Conservation (phyloP, 352 stramenopile genomes). For the Peronospora destructor region DNA sequence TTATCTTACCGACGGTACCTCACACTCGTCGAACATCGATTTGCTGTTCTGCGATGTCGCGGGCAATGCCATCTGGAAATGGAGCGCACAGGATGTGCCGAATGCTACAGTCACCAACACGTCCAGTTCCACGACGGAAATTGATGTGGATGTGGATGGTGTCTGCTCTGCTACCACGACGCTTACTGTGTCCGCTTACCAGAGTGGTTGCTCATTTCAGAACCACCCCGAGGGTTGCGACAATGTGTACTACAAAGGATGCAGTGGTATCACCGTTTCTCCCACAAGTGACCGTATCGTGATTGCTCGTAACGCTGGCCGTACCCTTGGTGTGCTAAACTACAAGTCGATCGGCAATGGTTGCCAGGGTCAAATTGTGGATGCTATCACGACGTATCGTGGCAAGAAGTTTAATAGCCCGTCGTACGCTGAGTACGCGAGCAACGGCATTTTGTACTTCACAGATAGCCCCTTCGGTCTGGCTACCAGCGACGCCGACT, state of each 20-base stretch:
- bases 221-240: constrained; percentile 60
- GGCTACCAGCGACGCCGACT: constrained; percentile 45
- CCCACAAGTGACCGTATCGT: constrained; percentile 55
- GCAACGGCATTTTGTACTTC: constrained; percentile 68
- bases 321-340: constrained; percentile 64
- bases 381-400: constrained; percentile 65
- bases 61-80: constrained; percentile 74
- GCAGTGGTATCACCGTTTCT: constrained; percentile 67
- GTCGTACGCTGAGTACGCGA: constrained; percentile 56
- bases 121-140: constrained; percentile 31
- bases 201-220: constrained; percentile 57
- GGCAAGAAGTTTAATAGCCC: constrained; percentile 78
- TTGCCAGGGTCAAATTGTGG: constrained; percentile 68
- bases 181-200: constrained; percentile 56
- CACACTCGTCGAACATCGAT: constrained; percentile 34
- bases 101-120: constrained; percentile 30
- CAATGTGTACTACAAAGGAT: constrained; percentile 72
- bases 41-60: constrained; percentile 67
- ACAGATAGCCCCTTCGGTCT: constrained; percentile 74
- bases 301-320: constrained; percentile 66
- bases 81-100: constrained; percentile 37
- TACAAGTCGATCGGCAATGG: constrained; percentile 40
- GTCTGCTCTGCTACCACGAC: constrained; percentile 33
- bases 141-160: constrained; percentile 30
- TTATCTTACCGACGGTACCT: constrained; percentile 26